Base-by-base conservation (phyloP, 1,284 basidiomycete genomes). In the Rhodotorula sp. region DNA sequence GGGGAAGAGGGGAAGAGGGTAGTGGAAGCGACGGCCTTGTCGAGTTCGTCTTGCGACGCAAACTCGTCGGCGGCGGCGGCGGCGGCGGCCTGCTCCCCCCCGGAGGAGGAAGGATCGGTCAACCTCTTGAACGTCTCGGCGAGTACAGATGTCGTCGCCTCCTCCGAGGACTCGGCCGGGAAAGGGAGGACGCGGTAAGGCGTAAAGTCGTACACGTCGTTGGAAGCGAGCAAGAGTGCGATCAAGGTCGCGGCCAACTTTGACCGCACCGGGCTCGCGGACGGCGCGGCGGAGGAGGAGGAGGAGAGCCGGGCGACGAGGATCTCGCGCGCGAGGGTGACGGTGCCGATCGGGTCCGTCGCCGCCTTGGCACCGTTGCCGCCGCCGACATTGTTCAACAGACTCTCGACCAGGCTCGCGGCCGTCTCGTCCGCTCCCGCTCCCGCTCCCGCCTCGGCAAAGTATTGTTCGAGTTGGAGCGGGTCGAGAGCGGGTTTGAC, bases 181-280 rank as follows among this genome's bases (percentile, higher is more conserved):
- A 47, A 18, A 21, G 38, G 43, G 49, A 49, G 38, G 52, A 14
- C n/a, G 54, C 58, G 92, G 87, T 34, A 95, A 82, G n/a, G 88
- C 81, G 77, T 93, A 90, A 95, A 90, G 80, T 93, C 88, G 80
- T 92, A 91, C 68, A 90, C 81, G 45, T 84, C 83, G 8, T 90
- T 87, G 50, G 90, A 84, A 54, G 89, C 85, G 60, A 95, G 84
- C 19, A 90, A 88, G 21, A 87, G 76, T 26, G 80, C 79, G 54
- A 84, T 75, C 3, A 82, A 79, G 66, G 79, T 78, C 62, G 80
- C 54, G 54, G 26, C 54, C 54, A 55, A 7, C 74, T 21, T 79
- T 80, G 26, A 78, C 71, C 71, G 69, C n/a, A 85, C n/a, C 89
- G 77, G 18, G 49, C 23, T 10, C 43, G 15, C 34, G 34, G 34